phyloP scores from a whole-genome alignment of 2,329 filamentous ascomycete genomes.

The Helotiales sp. region DNA sequence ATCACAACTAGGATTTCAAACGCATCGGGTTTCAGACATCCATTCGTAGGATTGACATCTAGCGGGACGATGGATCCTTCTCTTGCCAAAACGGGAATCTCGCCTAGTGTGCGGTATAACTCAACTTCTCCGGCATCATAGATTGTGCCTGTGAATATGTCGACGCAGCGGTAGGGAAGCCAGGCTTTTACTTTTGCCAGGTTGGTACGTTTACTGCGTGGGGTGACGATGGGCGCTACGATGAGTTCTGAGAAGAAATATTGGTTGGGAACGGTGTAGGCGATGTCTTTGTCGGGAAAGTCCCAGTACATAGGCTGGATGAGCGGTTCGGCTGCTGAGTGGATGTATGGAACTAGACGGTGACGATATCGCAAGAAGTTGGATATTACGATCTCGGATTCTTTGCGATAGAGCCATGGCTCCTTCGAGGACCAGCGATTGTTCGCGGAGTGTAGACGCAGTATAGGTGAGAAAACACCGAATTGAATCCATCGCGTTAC shows the following conservation, averaged over 20 bases:
- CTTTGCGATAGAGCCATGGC: constrained; percentile 60
- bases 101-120: constrained; percentile 55
- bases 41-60: constrained; percentile 16
- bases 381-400: constrained; percentile 53
- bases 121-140: constrained; percentile 61
- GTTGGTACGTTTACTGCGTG: constrained; percentile 52
- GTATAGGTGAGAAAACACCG: constrained; percentile 64
- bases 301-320: constrained; percentile 69
- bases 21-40: constrained; percentile 15
- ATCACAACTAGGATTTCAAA: constrained; percentile 17
- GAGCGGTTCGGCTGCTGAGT: constrained; percentile 62
- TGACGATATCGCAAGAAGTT: constrained; percentile 60
- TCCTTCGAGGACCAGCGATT: constrained; percentile 65
- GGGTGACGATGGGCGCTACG: constrained; percentile 60
- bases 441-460: constrained; percentile 64
- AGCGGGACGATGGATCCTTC: constrained; percentile 62
- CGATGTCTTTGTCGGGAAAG: constrained; percentile 55
- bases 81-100: constrained; percentile 57
- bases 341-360: constrained; percentile 63
- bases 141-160: constrained; percentile 61
- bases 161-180: constrained; percentile 60
- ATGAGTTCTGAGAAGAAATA: constrained; percentile 63
- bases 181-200: constrained; percentile 57
- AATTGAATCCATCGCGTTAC: constrained; percentile 65
- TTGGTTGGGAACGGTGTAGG: constrained; percentile 61